These are phyloP conservation scores for Penicillium alfredii DNA, from an alignment of 495 filamentous ascomycete species.

Conservation along the genomic window DNA sequence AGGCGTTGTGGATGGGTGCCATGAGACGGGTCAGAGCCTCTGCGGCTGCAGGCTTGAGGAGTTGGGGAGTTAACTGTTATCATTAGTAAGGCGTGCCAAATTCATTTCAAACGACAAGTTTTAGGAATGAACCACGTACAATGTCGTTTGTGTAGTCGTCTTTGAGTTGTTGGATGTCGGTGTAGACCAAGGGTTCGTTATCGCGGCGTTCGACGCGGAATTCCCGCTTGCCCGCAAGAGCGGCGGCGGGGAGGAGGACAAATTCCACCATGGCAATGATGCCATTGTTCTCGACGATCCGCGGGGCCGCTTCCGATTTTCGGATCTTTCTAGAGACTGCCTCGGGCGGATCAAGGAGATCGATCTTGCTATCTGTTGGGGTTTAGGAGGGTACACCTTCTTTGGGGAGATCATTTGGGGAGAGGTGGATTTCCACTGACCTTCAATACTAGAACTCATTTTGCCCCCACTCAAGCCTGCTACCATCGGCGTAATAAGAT, in stretches of 20 bases:
- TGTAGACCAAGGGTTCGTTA: constrained; percentile 71
- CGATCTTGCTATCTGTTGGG: constrained; percentile 59
- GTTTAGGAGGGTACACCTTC: constrained; percentile 1
- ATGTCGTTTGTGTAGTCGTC: constrained; percentile 76
- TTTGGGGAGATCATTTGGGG: neutral
- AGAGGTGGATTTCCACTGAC: constrained; percentile 7
- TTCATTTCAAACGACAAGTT: no score
- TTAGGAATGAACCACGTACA: constrained; percentile 45
- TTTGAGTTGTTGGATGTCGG: constrained; percentile 60
- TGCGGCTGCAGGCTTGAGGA: constrained; percentile 72
- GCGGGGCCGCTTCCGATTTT: constrained; percentile 72
- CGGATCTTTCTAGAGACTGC: constrained; percentile 69
- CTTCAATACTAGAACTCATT: constrained; percentile 56
- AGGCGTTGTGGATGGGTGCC: constrained; percentile 67
- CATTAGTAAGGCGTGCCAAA: constrained; percentile 16
- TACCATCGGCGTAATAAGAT: constrained; percentile 89
- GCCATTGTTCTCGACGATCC: constrained; percentile 77
- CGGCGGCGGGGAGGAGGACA: constrained; percentile 68
- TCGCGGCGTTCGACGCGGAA: constrained; percentile 36
- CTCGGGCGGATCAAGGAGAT: constrained; percentile 75
- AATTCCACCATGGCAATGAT: constrained; percentile 76
- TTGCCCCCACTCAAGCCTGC: constrained; percentile 79
- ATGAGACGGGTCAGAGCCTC: constrained; percentile 64
- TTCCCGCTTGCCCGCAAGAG: constrained; percentile 28
- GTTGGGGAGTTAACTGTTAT: constrained; percentile 69